These are phyloP conservation scores for Crotalaria pallida DNA, from an alignment of 306 rosid species.

Conservation along the genomic window DNA sequence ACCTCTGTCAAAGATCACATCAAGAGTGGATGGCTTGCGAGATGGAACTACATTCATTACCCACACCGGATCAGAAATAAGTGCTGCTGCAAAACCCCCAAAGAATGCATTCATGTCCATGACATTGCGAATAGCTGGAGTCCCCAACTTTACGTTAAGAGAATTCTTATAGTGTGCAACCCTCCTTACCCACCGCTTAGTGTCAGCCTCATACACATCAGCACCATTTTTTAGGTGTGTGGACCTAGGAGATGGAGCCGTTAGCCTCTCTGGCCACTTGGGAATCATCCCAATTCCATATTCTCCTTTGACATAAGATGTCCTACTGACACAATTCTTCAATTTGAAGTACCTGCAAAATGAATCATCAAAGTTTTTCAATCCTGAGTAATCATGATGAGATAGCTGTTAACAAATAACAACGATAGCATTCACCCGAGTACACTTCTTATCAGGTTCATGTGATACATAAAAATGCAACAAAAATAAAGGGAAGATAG, in stretches of 20 bases:
- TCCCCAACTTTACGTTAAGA: constrained; percentile 78
- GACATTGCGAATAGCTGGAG: constrained; percentile 78
- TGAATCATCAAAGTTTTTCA: constrained; percentile 16
- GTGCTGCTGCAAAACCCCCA: constrained; percentile 96
- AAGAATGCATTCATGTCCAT: constrained; percentile 98
- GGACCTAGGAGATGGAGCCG: constrained; percentile 60
- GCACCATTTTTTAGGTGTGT: constrained; percentile 55
- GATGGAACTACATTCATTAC: constrained; percentile 93
- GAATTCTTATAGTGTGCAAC: constrained; percentile 67
- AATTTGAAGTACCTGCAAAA: constrained; percentile 76
- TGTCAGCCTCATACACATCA: constrained; percentile 86
- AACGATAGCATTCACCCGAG: background rate
- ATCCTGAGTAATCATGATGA: constrained; percentile 9
- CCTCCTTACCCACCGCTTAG: constrained; percentile 84
- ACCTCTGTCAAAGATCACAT: constrained; percentile 81
- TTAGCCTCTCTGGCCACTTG: constrained; percentile 89
- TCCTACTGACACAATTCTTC: constrained; percentile 69
- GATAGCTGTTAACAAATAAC: background rate
- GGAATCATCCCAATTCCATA: constrained; percentile 65
- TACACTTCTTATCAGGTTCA: background rate
- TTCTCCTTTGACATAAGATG: constrained; percentile 65
- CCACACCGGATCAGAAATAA: constrained; percentile 82
- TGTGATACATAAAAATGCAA: background rate
- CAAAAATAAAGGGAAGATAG: background rate
- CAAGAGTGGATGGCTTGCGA: constrained; percentile 66